A percentile compares a stretch with the other conserved stretches of the same genome.
Evolutionary conservation across 352 stramenopile genomes (phyloP).

Genomic region (Phytopythium cucurbitacearum): DNA sequence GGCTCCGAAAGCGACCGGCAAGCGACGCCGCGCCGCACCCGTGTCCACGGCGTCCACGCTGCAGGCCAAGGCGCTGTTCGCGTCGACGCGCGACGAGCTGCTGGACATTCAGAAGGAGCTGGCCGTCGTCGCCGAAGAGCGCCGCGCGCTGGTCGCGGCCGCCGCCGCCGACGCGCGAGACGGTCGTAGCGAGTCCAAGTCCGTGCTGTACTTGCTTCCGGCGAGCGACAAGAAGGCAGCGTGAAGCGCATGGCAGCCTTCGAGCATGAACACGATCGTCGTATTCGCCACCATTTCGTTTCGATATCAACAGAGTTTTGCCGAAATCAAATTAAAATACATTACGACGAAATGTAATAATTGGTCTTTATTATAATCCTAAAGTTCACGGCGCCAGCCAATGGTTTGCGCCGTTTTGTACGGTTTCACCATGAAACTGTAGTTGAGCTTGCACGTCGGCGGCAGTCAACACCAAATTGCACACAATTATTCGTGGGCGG

Average conservation of each 20-base stretch:
- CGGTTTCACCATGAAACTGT: too few relatives aligned
- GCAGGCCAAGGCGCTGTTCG: conserved; percentile 31
- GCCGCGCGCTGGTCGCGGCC: conserved; percentile 21
- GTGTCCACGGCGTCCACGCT: conserved; percentile 36
- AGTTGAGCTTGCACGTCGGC: too few relatives aligned
- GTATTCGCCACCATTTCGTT: too few relatives aligned
- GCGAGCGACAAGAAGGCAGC: conserved; percentile 10
- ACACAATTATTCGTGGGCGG: too few relatives aligned
- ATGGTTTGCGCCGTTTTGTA: too few relatives aligned
- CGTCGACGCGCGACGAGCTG: conserved; percentile 42
- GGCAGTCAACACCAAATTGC: too few relatives aligned
- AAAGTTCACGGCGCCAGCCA: too few relatives aligned
- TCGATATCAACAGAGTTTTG: too few relatives aligned
- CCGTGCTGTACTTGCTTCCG: conserved; percentile 27
- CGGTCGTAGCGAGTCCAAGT: conserved; percentile 8
- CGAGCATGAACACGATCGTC: too few relatives aligned
- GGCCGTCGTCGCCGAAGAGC: conserved; percentile 26
- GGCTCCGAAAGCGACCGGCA: background rate
- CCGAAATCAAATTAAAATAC: too few relatives aligned
- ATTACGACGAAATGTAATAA: too few relatives aligned
- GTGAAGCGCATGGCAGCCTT: background rate
- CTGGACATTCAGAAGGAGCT: conserved; percentile 42
- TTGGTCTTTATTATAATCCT: too few relatives aligned
- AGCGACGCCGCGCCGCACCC: background rate
- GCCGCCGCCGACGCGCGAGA: conserved; percentile 8